Evolutionary conservation across 805 yeast species (phyloP).

Genomic region (Debaryomyces castellii): DNA sequence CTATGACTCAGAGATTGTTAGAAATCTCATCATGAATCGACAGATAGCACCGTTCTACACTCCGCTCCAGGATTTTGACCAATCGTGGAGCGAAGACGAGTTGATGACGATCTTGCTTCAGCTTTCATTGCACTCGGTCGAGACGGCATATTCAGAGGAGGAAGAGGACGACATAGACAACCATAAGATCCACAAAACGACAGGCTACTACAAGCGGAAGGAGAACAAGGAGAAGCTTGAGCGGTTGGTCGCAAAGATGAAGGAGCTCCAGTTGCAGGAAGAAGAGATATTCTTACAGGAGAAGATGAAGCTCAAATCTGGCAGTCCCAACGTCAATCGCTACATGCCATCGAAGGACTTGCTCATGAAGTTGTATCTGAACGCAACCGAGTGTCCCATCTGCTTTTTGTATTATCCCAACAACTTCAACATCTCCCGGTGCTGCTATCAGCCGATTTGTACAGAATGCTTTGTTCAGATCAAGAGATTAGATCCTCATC

Average conservation of each 20-base stretch:
- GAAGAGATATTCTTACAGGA: constrained; percentile 33
- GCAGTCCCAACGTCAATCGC: constrained; percentile 14
- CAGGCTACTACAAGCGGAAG: constrained; percentile 46
- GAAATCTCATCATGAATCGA: constrained; percentile 65
- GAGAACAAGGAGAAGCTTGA: constrained; percentile 49
- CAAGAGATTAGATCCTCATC: constrained; percentile 88
- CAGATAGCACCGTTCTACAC: constrained; percentile 86
- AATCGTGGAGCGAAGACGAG: constrained; percentile 69
- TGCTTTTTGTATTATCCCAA: constrained; percentile 87
- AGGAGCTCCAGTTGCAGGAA: constrained; percentile 32
- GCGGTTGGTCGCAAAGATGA: constrained; percentile 29
- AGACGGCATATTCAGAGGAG: constrained; percentile 48
- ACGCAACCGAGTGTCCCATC: constrained; percentile 86
- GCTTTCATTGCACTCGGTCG: constrained; percentile 56
- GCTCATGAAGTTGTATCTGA: constrained; percentile 59
- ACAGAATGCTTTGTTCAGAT: constrained; percentile 97
- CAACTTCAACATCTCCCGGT: constrained; percentile 73
- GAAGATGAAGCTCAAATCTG: constrained; percentile 13
- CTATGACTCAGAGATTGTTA: constrained; percentile 72
- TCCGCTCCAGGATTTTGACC: constrained; percentile 80
- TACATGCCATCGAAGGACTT: constrained; percentile 44
- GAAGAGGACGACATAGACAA: constrained; percentile 62
- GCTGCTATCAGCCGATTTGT: constrained; percentile 93
- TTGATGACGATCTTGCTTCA: constrained; percentile 49
- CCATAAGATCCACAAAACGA: constrained; percentile 54